These are phyloP conservation scores for Acer campestre DNA, from an alignment of 345 rosid species.

Conservation along the genomic window DNA sequence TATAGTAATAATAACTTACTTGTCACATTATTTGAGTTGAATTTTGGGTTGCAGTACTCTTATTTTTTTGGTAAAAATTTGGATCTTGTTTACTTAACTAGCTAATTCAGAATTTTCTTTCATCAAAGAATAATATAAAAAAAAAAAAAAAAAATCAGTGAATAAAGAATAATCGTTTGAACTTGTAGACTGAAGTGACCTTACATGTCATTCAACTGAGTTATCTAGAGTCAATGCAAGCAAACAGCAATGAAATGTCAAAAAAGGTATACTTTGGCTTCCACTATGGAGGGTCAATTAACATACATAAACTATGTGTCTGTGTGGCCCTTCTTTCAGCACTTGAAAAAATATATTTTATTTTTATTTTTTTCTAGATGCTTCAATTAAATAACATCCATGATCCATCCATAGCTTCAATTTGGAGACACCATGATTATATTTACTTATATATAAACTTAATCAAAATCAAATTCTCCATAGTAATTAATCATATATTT, in stretches of 20 bases:
- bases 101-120: too few species aligned
- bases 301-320: background rate
- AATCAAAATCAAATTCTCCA: background rate
- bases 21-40: too few species aligned
- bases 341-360: too few species aligned
- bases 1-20: too few species aligned
- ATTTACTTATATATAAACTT: background rate
- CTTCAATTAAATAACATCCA: slow-evolving; percentile 18
- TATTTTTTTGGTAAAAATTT: too few species aligned
- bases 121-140: background rate
- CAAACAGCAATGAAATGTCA: slow-evolving; percentile 16
- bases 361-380: background rate
- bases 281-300: slow-evolving; percentile 28
- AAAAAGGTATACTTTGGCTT: slow-evolving; percentile 29
- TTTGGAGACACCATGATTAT: slow-evolving; percentile 40
- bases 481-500: background rate
- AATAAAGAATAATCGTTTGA: slow-evolving; percentile 6
- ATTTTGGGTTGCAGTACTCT: too few species aligned
- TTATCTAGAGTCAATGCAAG: slow-evolving; percentile 53
- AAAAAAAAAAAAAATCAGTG: background rate
- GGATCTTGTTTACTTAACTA: background rate
- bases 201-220: slow-evolving; percentile 23
- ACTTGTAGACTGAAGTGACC: slow-evolving; percentile 18
- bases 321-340: slow-evolving; percentile 12
- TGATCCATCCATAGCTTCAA: slow-evolving; percentile 14